A percentile compares a stretch with the other conserved stretches of the same genome.
Evolutionary conservation across 257 asterid species (phyloP).

Genomic region (Solanum peruvianum): DNA sequence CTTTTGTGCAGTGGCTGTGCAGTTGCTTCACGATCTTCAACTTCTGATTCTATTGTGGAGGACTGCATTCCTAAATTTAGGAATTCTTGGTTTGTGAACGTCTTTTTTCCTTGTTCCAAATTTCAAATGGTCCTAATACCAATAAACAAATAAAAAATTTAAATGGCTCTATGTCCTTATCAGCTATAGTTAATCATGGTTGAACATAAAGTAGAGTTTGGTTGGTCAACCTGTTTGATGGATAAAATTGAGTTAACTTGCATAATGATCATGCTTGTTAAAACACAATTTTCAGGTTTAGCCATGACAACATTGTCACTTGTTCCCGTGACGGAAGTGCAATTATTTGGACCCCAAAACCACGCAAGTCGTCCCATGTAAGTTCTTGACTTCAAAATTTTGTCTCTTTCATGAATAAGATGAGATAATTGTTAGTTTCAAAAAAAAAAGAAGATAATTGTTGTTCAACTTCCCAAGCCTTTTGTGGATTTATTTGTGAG

Average conservation of each 20-base stretch:
- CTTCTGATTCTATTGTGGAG: constrained; percentile 52
- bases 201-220: neutral
- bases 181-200: neutral
- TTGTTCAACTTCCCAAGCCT: neutral
- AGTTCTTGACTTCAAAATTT: constrained; percentile 21
- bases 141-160: neutral
- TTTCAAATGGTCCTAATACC: neutral
- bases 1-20: constrained; percentile 79
- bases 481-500: neutral
- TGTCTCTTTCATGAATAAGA: neutral
- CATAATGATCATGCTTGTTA: constrained; percentile 4
- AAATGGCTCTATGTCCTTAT: neutral
- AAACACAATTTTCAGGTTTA: constrained; percentile 44
- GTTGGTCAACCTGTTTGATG: neutral
- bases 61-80: constrained; percentile 68
- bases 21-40: constrained; percentile 64
- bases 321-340: constrained; percentile 99
- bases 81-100: constrained; percentile 60
- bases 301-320: constrained; percentile 83
- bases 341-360: constrained; percentile 86
- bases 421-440: neutral
- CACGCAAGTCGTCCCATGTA: constrained; percentile 76
- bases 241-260: neutral
- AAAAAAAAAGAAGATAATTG: neutral
- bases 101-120: constrained; percentile 1